A percentile compares a stretch with the other conserved stretches of the same genome.
phyloP scores from a whole-genome alignment of 2,329 filamentous ascomycete species.

The Cercospora sesami region DNA sequence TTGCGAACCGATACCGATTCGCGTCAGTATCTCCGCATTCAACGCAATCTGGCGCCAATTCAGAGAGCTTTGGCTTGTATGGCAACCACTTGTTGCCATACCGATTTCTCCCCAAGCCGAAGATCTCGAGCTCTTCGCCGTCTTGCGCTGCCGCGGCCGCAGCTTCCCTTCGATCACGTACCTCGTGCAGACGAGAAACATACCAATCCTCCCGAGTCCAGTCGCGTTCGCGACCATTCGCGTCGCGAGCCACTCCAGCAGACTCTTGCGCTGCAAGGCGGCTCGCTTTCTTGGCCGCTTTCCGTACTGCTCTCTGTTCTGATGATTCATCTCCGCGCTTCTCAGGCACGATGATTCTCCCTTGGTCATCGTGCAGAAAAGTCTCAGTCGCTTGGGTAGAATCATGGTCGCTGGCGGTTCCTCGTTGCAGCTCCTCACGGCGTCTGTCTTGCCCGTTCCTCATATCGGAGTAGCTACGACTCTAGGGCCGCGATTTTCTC shows the following conservation, averaged over 20 bases:
- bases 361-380: accelerated
- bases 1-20: not conserved
- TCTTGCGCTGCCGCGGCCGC: not conserved
- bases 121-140: not conserved
- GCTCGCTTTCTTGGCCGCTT: not conserved
- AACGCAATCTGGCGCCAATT: not conserved
- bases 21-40: not conserved
- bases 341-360: not conserved
- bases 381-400: not conserved
- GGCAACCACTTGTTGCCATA: not conserved
- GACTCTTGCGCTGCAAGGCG: not conserved
- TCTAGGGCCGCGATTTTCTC: too few species aligned
- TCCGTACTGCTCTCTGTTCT: not conserved
- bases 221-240: not conserved
- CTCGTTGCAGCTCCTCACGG: too few species aligned
- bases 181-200: not conserved
- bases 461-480: too few species aligned
- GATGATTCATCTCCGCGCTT: not conserved
- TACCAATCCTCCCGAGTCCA: not conserved
- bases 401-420: too few species aligned
- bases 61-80: too few species aligned
- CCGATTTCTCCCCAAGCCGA: not conserved
- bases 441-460: too few species aligned
- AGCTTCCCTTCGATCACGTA: not conserved
- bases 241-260: not conserved